Evolutionary conservation across 208 protist genomes (phyloP).

Genomic region (Naegleria gruberi): DNA sequence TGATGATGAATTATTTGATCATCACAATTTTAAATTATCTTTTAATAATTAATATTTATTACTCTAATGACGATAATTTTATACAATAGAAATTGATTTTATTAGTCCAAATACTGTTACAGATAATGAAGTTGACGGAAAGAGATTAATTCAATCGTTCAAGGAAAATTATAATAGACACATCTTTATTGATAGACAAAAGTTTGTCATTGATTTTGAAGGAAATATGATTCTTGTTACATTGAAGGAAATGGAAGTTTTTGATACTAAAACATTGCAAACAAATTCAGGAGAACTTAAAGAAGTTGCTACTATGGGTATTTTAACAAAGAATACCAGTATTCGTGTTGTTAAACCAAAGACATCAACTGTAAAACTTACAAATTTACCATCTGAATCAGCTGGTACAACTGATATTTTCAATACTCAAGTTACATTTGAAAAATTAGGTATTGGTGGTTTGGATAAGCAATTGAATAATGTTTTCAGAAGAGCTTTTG

Average conservation of each 20-base stretch:
- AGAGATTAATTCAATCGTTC: not conserved
- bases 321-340: not conserved
- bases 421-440: conserved; percentile 71
- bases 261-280: not conserved
- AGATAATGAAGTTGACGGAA: not conserved
- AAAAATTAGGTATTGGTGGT: conserved; percentile 88
- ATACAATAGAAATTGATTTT: not conserved
- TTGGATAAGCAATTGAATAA: conserved; percentile 87
- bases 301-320: not conserved
- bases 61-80: too few relatives aligned
- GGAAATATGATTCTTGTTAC: not conserved
- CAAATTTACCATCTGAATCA: not conserved
- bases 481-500: conserved; percentile 97
- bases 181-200: not conserved
- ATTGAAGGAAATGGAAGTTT: not conserved
- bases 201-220: not conserved
- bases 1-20: too few relatives aligned
- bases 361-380: not conserved
- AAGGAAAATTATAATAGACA: not conserved
- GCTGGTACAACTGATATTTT: conserved; percentile 50
- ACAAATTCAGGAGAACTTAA: not conserved
- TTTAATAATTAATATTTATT: too few relatives aligned
- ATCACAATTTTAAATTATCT: too few relatives aligned
- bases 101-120: not conserved
- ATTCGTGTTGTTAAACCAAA: not conserved